Evolutionary conservation across 306 rosid genomes (phyloP), one percentile per base, ranked within the genome.

Genomic region (Cucurbita maxima): DNA sequence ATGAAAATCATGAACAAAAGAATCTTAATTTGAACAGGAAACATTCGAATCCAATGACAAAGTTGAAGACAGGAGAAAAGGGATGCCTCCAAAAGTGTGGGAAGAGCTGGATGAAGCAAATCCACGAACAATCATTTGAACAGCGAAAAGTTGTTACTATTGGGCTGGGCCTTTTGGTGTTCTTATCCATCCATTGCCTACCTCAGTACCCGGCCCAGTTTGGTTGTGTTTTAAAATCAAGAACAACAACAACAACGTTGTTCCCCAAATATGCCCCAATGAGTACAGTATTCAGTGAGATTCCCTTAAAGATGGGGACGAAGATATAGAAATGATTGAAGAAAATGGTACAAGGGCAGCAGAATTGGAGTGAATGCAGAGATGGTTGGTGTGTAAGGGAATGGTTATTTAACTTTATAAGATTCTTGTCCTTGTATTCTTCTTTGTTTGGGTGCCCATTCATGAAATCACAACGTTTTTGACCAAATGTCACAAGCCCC

Each of bases 291-390:
- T 84, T 80, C 50, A 74, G 68, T 80, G 71, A 80, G 83, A 86
- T 82, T 86, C 93, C 90, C 84, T 84, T 76, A 82, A 61, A 61
- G 72, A 87, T 84, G 75, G 87, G 83, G 83, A 81, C 67, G 76
- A 30, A 30, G 34, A 30, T 30, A 30, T 30, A 30, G 34, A 30
- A 30, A 30, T 30, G 34, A 30, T 30, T 30, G 45, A 7, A 41
- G 10, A 41, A 41, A 6, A 41, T 41, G 44, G 44, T 41, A 41
- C 9, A 41, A 6, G 1, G 9, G 44, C 8, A 41, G 44, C 44
- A 41, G 8, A 40, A 40, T 40, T 40, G 44, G 44, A 41, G 44
- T 41, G 8, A 41, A 7, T 41, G 44, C 8, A 5, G 45, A 9
- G 2, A 41, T 6, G 10, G 7, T 41, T 41, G 45, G 7, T 41